Evolutionary conservation across 2,329 filamentous ascomycete genomes (phyloP), one percentile per base, ranked within the genome.

Genomic region (Colletotrichum acutatum): DNA sequence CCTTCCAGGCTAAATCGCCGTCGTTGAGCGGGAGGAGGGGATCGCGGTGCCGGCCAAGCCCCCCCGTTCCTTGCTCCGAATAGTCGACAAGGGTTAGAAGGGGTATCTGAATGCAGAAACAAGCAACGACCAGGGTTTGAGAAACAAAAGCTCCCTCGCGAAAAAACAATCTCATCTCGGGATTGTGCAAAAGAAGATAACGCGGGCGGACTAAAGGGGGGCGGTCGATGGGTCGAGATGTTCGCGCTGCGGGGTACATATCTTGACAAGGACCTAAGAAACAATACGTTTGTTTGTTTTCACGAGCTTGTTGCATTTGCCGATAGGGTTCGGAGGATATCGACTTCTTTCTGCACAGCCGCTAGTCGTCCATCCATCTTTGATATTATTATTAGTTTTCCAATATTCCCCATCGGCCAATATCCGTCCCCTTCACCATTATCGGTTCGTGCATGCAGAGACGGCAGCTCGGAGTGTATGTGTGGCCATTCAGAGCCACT

Each of bases 1-100:
- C 82, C 81, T 82, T 84, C 82, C 79, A 84, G 83, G 82, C 83
- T 84, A 84, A 84, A 83, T 76, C 79, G 78, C 75, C 74, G 71
- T 72, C 58, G 75, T 75, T 76, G 75, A 78, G 76, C 79, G 76
- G 76, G 74, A 71, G 49, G 60, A 24, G 71, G 68, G 67, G 71
- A 63, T 71, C 57, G 30, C 61, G 67, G 42, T 66, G 66, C 68
- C 70, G 70, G 65, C 26, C 28, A 59, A 63, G 53, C 42, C 53
- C 66, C 68, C 74, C 57, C 49, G 54, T 69, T 30, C 60, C 67
- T 60, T 75, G 52, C 53, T 56, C 34, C 64, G 59, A n/a, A 28
- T 63, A 56, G 19, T 67, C 26, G 61, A 62, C 61, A 22, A 52
- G 46, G 61, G 42, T 59, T 28, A 53, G 37, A 46, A 32, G 28